Evolutionary conservation across 2,329 filamentous ascomycete species (phyloP), one percentile per base, ranked within the genome.

Genomic region (Elsinoe ampelina): DNA sequence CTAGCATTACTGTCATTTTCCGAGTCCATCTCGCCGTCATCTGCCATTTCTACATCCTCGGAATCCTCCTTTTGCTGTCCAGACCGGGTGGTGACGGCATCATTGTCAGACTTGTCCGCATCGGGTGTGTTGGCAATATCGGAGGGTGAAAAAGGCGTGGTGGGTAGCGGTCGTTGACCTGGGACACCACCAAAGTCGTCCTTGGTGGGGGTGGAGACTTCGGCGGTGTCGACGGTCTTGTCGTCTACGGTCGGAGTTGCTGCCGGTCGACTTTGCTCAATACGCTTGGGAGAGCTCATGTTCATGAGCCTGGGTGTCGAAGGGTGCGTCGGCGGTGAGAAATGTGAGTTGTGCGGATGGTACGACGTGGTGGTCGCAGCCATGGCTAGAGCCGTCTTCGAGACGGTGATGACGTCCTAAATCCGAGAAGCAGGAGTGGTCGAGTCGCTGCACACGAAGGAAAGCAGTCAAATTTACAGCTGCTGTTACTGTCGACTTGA

Each of bases 1-100:
- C 73, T 75, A 13, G 68, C 72, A 12, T 70, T 71, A 60, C 75
- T 78, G 22, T 78, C 76, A 54, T 75, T 74, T 63, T 78, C 76
- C 8, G 75, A 77, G 1, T 65, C 74, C 26, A 75, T 65, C 15
- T 86, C 84, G 38, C 77, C 83, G 55, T 88, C 86, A n/a, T 85
- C 84, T 13, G 63, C 67, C 80, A 90, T 88, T 59, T 89, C 85
- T 20, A 89, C 77, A 63, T 95, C 89, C 59, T 83, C 79, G 6
- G 48, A 52, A 34, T 52, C 48, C 19, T 52, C 48, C 48, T 52
- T 52, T 39, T 26, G 48, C 56, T 66, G 75, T 61, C 10, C 59
- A 64, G 19, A 59, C 34, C 19, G 15, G n/a, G 17, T 48, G 32
- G 50, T 15, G 42, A 38, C 45, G 51, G 42, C 22, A 12, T 42